Base-by-base conservation (phyloP, 163 green algal genomes). In the Botryococcus braunii region DNA sequence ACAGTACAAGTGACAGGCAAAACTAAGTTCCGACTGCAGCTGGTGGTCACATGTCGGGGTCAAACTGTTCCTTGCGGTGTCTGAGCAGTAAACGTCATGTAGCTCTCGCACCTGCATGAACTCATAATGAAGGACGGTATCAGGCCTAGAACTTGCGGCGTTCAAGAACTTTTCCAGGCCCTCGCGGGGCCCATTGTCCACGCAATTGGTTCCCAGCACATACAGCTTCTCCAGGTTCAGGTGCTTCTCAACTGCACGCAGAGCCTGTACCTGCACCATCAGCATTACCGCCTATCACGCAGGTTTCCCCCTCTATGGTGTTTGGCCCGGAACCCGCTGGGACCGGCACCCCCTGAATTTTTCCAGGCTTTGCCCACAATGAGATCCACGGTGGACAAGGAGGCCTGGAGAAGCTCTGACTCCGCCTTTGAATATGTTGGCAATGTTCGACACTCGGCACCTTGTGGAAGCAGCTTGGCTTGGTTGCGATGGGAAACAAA, bases 121-220 rank as follows among this genome's bases (percentile, higher is more conserved):
- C 81, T 99, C 94, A 68, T 99, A 99, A 72, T 97, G 90, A 66
- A 91, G 78, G 40, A 89, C 90, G 3, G 79, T 93, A 9, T 82
- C 86, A 31, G 88, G 86, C 9, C 81, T 68, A n/a, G 72, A 69
- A 70, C 78, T 91, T 65, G 92, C 92, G 6, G 85, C 87, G 0
- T 86, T 75, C 8, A 97, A 77, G 76, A 99, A 99, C 76, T 95
- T 97, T n/a, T 93, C 86, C 62, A 99, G 80, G 0, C 88, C 86
- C 61, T 86, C 67, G 4, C 87, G 81, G 0, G 85, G 80, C 5
- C 92, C 92, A 74, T 98, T 97, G 82, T 96, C 91, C 4, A 86
- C 77, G 66, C 91, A 97, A 77, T 96, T 95, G 37, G 90, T 96
- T 39, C 90, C 93, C 71, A 99, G 47, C 38, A 98, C 88, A 73